Evolutionary conservation across 495 filamentous ascomycete species (phyloP).

Genomic region (Chaetomium cochliodes): DNA sequence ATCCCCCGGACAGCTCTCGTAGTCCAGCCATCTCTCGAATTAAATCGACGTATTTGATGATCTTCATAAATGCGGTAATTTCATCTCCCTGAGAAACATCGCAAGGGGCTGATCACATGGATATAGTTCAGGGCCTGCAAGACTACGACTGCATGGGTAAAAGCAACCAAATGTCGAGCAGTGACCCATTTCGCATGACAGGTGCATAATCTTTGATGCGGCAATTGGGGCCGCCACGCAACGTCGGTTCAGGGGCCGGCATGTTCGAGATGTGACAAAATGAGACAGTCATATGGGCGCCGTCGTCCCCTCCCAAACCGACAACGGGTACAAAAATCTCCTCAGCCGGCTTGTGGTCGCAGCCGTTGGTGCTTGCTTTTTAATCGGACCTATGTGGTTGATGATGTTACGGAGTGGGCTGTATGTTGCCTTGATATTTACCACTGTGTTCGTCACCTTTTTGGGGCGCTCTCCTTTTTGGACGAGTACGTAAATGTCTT

Average conservation of each 20-base stretch:
- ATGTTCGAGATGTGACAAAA: neutral
- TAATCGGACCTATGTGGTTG: conserved; percentile 2
- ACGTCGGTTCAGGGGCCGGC: neutral
- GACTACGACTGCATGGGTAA: conserved; percentile 4
- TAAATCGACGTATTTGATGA: neutral
- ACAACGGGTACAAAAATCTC: neutral
- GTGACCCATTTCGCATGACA: neutral
- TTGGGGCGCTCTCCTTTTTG: neutral
- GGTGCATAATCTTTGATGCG: neutral
- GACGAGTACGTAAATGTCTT: neutral
- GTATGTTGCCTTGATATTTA: neutral
- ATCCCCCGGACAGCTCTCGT: too few relatives aligned
- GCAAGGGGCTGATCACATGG: neutral
- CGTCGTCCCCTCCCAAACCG: neutral
- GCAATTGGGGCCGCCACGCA: neutral
- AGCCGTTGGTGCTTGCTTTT: neutral
- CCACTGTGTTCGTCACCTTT: conserved; percentile 7
- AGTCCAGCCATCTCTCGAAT: too few relatives aligned
- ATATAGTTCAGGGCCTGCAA: conserved; percentile 4
- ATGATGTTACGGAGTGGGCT: neutral
- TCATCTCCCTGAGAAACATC: neutral
- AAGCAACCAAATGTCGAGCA: neutral
- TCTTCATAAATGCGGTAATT: neutral
- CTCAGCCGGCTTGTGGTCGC: neutral
- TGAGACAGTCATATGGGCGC: neutral